Conservation (phyloP, 495 filamentous ascomycete genomes). For the Hypoxylon fuscum region DNA sequence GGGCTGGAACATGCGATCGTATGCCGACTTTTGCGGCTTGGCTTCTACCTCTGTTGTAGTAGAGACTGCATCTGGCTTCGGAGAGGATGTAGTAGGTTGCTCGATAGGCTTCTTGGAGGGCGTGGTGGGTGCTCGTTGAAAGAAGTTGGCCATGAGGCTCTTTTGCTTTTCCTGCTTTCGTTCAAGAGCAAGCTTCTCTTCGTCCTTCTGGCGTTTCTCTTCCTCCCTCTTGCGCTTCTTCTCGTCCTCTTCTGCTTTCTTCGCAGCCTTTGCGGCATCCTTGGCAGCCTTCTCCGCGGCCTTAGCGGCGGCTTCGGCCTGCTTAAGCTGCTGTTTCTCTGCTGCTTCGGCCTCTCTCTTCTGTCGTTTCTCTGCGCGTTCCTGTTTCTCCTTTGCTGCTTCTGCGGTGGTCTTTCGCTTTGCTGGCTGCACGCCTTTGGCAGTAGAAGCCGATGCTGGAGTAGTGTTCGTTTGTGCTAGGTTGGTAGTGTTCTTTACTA, state of each 20-base stretch:
- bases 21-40: constrained; percentile 61
- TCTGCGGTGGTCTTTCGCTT: constrained; percentile 45
- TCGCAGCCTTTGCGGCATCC: constrained; percentile 22
- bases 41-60: constrained; percentile 32
- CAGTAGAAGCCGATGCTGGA: constrained; percentile 11
- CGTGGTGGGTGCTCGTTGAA: constrained; percentile 44
- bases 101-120: constrained; percentile 38
- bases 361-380: constrained; percentile 62
- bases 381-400: constrained; percentile 66
- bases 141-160: constrained; percentile 63
- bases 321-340: constrained; percentile 54
- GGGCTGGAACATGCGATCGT: constrained; percentile 75
- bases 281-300: constrained; percentile 43
- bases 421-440: constrained; percentile 14
- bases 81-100: constrained; percentile 42
- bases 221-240: constrained; percentile 46
- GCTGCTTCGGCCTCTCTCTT: constrained; percentile 63
- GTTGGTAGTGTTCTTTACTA: constrained; percentile 1
- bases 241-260: constrained; percentile 49
- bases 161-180: constrained; percentile 70
- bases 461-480: constrained; percentile 5
- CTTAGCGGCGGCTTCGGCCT: constrained; percentile 52
- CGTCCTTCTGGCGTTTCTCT: constrained; percentile 57
- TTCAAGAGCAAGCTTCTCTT: constrained; percentile 55
- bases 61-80: constrained; percentile 20